A percentile compares a stretch with the other conserved stretches of the same genome.
Conservation (phyloP, 2,329 filamentous ascomycete species). For the Colletotrichum noveboracense region DNA sequence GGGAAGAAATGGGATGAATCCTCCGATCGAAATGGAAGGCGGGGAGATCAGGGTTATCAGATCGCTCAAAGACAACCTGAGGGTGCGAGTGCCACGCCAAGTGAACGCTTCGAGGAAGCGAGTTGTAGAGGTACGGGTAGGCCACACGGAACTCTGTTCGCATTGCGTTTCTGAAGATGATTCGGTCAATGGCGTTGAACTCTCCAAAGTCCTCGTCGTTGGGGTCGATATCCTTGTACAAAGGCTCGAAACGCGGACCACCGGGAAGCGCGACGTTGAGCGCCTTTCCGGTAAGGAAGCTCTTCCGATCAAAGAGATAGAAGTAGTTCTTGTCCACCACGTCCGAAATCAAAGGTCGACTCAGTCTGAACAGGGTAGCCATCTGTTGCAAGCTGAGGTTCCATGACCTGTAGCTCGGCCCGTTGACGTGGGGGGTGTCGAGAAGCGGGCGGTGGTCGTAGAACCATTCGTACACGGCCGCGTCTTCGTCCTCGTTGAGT, state of each 20-base stretch:
- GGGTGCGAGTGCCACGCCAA: slow-evolving; percentile 94
- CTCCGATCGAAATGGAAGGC: slow-evolving; percentile 98
- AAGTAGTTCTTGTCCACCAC: slow-evolving; percentile 97
- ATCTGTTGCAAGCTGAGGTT: slow-evolving; percentile 93
- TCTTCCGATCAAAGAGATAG: slow-evolving; percentile 94
- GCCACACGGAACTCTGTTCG: slow-evolving; percentile 95
- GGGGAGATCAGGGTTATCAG: slow-evolving; percentile 87
- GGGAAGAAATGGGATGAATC: slow-evolving; percentile 96
- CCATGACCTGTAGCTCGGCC: slow-evolving; percentile 96
- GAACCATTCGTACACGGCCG: slow-evolving; percentile 93
- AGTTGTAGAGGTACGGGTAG: slow-evolving; percentile 96
- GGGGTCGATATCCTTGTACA: slow-evolving; percentile 98
- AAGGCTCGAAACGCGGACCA: slow-evolving; percentile 91
- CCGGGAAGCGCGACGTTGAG: slow-evolving; percentile 98
- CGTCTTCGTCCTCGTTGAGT: slow-evolving; percentile 91
- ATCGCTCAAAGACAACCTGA: slow-evolving; percentile 87
- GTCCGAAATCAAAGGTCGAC: slow-evolving; percentile 88
- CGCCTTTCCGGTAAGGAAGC: slow-evolving; percentile 94
- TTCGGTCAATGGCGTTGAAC: slow-evolving; percentile 98
- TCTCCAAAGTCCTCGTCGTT: slow-evolving; percentile 99
- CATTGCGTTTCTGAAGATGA: slow-evolving; percentile 96
- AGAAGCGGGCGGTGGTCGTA: slow-evolving; percentile 92
- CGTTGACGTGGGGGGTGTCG: slow-evolving; percentile 93
- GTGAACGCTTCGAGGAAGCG: slow-evolving; percentile 90
- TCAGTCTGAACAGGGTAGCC: slow-evolving; percentile 92